Conservation (phyloP, 2,329 filamentous ascomycete species). For the Colletotrichum somersetense region DNA sequence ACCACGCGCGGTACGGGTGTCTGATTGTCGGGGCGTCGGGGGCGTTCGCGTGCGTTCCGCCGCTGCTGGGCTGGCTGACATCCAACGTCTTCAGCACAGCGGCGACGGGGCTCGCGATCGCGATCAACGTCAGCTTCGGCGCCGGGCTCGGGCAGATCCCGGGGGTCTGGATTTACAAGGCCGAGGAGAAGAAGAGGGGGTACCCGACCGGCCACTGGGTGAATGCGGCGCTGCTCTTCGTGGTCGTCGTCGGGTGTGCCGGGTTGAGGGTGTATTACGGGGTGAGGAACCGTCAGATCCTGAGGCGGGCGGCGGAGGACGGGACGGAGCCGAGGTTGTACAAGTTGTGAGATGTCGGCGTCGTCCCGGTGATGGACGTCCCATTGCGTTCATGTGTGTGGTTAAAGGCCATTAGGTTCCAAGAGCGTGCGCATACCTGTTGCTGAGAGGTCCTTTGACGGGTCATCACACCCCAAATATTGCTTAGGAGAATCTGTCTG, state of each 20-base stretch:
- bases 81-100: constrained; percentile 76
- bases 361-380: background rate
- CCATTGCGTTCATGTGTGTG: background rate
- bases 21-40: constrained; percentile 76
- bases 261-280: constrained; percentile 69
- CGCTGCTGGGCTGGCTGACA: constrained; percentile 77
- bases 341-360: constrained; percentile 50
- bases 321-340: constrained; percentile 55
- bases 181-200: constrained; percentile 68
- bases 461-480: background rate
- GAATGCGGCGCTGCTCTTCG: constrained; percentile 71
- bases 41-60: constrained; percentile 76
- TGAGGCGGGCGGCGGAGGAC: constrained; percentile 48
- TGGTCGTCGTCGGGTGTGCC: constrained; percentile 68
- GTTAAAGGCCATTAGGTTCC: background rate
- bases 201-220: constrained; percentile 80
- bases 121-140: constrained; percentile 75
- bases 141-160: constrained; percentile 78
- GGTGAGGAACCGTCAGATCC: constrained; percentile 56
- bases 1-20: constrained; percentile 74
- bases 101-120: constrained; percentile 76
- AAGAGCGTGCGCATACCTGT: background rate
- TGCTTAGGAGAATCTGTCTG: background rate
- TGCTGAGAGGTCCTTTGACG: background rate
- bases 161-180: constrained; percentile 81